phyloP scores from a whole-genome alignment of 2,329 filamentous ascomycete genomes.

The Ophiostoma pallidulum region DNA sequence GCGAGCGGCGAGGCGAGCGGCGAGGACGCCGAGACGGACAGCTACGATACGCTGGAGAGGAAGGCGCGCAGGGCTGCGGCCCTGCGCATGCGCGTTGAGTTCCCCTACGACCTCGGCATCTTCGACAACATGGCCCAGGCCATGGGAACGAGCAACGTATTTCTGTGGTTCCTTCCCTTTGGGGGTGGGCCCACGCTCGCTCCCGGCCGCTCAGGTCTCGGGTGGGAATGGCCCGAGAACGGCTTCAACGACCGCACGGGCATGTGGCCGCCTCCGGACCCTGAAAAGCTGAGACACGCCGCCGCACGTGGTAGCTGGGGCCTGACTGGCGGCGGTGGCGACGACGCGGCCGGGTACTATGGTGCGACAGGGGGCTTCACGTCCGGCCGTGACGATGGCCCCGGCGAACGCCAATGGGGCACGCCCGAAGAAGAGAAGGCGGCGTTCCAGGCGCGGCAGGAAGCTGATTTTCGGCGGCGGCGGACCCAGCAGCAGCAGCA shows the following conservation, averaged over 20 bases:
- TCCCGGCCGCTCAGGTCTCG: constrained; percentile 27
- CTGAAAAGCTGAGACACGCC: constrained; percentile 46
- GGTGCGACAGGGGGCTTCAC: background rate
- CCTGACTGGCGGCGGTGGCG: background rate
- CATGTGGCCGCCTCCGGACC: constrained; percentile 56
- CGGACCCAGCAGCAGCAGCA: no score
- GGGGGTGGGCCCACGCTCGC: constrained; percentile 39
- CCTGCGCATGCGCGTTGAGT: constrained; percentile 58
- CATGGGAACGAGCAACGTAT: constrained; percentile 59
- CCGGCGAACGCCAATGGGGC: constrained; percentile 20
- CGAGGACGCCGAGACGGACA: constrained; percentile 25
- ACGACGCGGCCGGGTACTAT: background rate
- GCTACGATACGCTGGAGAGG: constrained; percentile 30
- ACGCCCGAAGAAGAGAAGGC: constrained; percentile 36
- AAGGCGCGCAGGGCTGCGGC: constrained; percentile 17
- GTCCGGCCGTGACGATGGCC: background rate
- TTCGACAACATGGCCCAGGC: constrained; percentile 64
- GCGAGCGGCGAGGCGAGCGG: no score
- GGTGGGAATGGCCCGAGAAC: constrained; percentile 63
- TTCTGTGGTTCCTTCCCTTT: constrained; percentile 63
- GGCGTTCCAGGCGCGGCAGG: constrained; percentile 42
- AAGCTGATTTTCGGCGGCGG: constrained; percentile 34
- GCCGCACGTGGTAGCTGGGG: constrained; percentile 18
- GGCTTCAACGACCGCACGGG: constrained; percentile 58
- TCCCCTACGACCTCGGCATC: constrained; percentile 72